Base-by-base conservation (phyloP, 176 grass and related monocot genomes). In the Avena eriantha region DNA sequence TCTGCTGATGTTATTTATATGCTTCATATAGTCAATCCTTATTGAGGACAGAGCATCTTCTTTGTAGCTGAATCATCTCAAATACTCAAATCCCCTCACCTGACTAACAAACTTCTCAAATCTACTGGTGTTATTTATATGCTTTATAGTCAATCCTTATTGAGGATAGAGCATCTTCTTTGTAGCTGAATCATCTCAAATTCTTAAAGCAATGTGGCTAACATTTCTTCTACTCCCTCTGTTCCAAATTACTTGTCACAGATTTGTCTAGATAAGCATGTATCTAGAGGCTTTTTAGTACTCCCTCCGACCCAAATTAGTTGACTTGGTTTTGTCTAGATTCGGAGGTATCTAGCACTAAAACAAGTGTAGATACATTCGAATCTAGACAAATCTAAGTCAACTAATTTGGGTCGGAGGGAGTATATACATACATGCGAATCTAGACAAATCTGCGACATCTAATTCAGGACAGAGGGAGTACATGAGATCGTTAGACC, bases 71-170 rank as follows among this genome's bases (percentile, higher is more conserved):
- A 56, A 64, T 86, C 22, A 45, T 78, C 23, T 51, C 43, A 63
- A 86, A 83, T 63, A 63, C 50, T 48, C 36, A 21, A 61, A 35
- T 80, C 18, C 36, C 36, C 57, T 41, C 53, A 73, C 1, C 46
- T 72, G 43, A 89, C 15, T 73, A 84, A 19, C 63, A 83, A 87
- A 74, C 54, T 68, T 68, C 47, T 49, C 24, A 80, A 87, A 83
- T 79, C 7, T 79, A 53, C 41, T 49, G 46, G 1, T 65, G 3
- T 58, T 79, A 83, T 73, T 41, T 51, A 78, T 58, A 45, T 58
- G 21, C 34, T 83, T 53, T 80, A 49, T 36, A 80, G 51, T 31
- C 19, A 51, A 53, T 80, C n/a, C 51, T 50, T 76, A 77, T 61
- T 15, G 43, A 51, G 43, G 31, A 29, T 33, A 45, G 71, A 84